Evolutionary conservation across 176 grass and related monocot species (phyloP).

Genomic region (Chrysopogon serrulatus): DNA sequence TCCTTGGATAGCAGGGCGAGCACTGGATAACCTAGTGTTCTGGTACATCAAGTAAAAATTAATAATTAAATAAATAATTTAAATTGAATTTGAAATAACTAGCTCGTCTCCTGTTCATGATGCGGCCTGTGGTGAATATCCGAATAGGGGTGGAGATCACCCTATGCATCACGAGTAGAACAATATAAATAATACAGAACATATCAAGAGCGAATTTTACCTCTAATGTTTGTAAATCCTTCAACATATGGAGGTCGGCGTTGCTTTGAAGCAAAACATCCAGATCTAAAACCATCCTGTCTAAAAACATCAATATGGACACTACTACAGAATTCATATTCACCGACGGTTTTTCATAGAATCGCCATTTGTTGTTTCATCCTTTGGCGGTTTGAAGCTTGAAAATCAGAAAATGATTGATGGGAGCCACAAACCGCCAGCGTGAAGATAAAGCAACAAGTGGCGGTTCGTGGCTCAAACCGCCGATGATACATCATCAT

Average conservation of each 20-base stretch:
- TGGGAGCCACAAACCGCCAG: too few species aligned
- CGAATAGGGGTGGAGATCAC: neutral
- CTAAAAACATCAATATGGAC: constrained; percentile 50
- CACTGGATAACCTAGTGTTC: constrained; percentile 17
- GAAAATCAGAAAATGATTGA: too few species aligned
- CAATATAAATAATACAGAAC: neutral
- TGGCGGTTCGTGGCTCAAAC: too few species aligned
- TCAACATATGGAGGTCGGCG: constrained; percentile 37
- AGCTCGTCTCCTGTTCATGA: neutral
- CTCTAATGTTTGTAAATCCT: constrained; percentile 35
- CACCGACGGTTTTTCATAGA: too few species aligned
- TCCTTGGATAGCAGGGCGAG: constrained; percentile 29
- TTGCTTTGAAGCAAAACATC: constrained; percentile 50
- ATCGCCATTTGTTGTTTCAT: too few species aligned
- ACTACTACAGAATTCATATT: too few species aligned
- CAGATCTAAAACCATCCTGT: constrained; percentile 49
- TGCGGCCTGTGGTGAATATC: neutral
- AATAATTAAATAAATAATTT: neutral
- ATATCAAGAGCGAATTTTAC: constrained; percentile 22
- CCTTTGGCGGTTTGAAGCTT: too few species aligned
- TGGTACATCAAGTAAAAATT: constrained; percentile 20
- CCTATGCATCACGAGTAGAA: neutral
- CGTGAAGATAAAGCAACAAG: too few species aligned
- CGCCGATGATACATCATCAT: too few species aligned
- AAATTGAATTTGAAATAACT: neutral